phyloP scores from a whole-genome alignment of 805 yeast species.

The Starmerella davenportii region DNA sequence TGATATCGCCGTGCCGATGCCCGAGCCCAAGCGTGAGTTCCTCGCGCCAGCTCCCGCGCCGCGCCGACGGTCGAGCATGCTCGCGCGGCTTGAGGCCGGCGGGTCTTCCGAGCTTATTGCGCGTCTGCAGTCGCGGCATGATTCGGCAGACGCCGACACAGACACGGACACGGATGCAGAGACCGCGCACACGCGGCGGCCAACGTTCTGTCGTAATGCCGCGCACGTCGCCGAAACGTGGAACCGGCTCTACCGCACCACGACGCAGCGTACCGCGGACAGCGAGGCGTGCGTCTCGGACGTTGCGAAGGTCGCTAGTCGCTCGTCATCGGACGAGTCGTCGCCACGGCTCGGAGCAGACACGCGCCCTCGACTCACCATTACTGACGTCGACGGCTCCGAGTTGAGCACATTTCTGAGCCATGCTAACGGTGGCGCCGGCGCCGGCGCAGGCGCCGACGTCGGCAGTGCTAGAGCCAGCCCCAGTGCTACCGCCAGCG shows the following conservation, averaged over 20 bases:
- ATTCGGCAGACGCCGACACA: background rate
- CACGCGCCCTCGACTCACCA: no score
- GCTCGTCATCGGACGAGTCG: background rate
- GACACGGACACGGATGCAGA: background rate
- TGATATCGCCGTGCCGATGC: background rate
- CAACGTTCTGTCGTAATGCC: constrained; percentile 9
- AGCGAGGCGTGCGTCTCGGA: background rate
- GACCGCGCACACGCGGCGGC: background rate
- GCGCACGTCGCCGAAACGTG: constrained; percentile 9
- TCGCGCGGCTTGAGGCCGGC: background rate
- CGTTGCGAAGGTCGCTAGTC: background rate
- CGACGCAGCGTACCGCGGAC: background rate
- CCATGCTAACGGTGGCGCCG: no score
- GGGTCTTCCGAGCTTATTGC: background rate
- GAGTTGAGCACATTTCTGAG: no score
- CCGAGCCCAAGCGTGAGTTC: background rate
- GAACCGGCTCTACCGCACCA: constrained; percentile 7
- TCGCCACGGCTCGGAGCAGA: no score
- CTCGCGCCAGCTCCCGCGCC: background rate
- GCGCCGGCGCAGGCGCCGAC: no score
- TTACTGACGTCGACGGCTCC: no score
- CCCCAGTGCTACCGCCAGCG: no score
- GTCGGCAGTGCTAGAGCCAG: no score
- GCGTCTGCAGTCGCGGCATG: background rate
- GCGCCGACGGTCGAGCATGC: background rate